Conservation (phyloP, 2,329 filamentous ascomycete species). For the Fonsecaea nubica region DNA sequence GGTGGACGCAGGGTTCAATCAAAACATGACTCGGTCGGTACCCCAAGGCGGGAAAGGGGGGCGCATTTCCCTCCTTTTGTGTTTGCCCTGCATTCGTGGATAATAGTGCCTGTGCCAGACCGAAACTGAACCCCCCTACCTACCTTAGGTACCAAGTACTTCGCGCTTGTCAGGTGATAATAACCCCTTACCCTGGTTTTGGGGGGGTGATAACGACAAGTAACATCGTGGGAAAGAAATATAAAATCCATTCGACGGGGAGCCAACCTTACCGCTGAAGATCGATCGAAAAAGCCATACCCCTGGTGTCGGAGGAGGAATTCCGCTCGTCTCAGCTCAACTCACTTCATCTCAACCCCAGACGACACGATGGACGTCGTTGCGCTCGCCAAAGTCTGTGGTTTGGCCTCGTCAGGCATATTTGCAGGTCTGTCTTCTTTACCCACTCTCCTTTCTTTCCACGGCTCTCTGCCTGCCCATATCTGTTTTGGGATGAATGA, state of each 20-base stretch:
- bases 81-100: too few relatives aligned
- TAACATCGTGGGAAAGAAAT: too few relatives aligned
- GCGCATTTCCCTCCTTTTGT: too few relatives aligned
- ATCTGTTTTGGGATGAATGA: neutral
- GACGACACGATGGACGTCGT: constrained; percentile 15
- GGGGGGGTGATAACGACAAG: too few relatives aligned
- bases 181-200: too few relatives aligned
- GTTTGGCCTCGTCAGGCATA: constrained; percentile 26
- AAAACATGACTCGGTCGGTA: neutral
- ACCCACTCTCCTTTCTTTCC: neutral
- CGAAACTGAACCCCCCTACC: too few relatives aligned
- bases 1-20: neutral
- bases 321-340: neutral
- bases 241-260: too few relatives aligned
- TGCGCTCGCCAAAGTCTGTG: constrained; percentile 36
- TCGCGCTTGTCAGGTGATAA: too few relatives aligned
- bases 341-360: neutral
- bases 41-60: neutral
- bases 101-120: too few relatives aligned
- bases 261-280: too few relatives aligned
- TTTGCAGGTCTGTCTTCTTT: constrained; percentile 23
- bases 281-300: too few relatives aligned
- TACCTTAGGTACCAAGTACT: too few relatives aligned
- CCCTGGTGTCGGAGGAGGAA: neutral
- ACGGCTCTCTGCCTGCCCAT: neutral